Conservation (phyloP, 108 stramenopile species). For the Pseudonitzschia multistriata region DNA sequence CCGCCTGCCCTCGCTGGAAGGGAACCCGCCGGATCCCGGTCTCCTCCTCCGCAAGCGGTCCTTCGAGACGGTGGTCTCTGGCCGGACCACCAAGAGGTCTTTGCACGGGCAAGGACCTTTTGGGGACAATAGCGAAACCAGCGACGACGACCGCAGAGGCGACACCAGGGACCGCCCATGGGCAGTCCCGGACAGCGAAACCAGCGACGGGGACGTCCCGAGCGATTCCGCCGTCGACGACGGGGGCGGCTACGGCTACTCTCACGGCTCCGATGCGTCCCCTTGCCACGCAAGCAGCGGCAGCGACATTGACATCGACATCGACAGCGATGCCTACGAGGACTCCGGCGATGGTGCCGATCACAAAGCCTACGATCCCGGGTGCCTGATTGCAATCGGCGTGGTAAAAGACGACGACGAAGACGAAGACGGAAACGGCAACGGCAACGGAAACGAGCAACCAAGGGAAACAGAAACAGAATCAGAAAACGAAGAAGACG, state of each 20-base stretch:
- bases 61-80: background rate
- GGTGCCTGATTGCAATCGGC: constrained; percentile 10
- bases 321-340: background rate
- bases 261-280: too few relatives aligned
- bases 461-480: background rate
- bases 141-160: background rate
- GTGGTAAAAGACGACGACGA: constrained; percentile 4
- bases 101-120: too few relatives aligned
- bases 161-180: too few relatives aligned
- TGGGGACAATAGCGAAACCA: background rate
- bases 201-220: background rate
- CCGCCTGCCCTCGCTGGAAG: background rate
- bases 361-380: background rate
- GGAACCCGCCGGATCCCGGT: background rate
- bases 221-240: background rate
- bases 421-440: background rate
- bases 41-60: background rate
- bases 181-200: background rate
- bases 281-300: too few relatives aligned
- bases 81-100: background rate
- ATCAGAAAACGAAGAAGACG: background rate
- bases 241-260: too few relatives aligned
- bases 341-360: background rate
- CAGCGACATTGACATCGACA: background rate
- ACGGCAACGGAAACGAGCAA: background rate